Evolutionary conservation across 1,284 basidiomycete species (phyloP).

Genomic region (Hemileia vastatrix): DNA sequence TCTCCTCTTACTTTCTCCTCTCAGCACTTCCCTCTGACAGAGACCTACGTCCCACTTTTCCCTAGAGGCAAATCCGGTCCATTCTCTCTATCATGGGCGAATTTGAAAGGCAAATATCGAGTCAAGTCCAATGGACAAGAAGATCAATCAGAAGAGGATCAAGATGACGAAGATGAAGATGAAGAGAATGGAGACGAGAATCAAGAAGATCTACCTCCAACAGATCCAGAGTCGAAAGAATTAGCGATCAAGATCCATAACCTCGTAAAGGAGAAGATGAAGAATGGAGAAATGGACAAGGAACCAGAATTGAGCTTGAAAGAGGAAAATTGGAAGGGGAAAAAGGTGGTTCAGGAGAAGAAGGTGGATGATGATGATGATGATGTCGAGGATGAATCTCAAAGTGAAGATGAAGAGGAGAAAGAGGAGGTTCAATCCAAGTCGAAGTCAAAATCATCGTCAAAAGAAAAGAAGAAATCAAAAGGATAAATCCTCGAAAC

Average conservation of each 20-base stretch:
- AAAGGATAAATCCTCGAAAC: not conserved
- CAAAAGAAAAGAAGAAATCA: no score
- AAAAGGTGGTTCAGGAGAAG: not conserved
- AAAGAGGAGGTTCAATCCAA: not conserved
- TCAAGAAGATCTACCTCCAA: not conserved
- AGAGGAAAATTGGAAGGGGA: not conserved
- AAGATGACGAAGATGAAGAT: not conserved
- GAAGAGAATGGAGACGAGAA: no score
- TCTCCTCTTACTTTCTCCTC: not conserved
- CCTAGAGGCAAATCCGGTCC: not conserved
- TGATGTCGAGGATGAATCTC: not conserved
- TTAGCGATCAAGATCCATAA: not conserved
- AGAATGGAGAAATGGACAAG: not conserved
- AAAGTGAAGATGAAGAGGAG: not conserved
- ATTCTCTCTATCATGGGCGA: not conserved
- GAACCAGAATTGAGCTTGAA: not conserved
- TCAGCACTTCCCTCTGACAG: not conserved
- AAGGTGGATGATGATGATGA: not conserved
- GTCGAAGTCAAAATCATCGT: no score
- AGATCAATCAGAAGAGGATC: not conserved
- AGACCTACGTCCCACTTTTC: not conserved
- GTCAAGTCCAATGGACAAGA: not conserved
- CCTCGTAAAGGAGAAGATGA: not conserved
- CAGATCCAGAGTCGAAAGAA: not conserved
- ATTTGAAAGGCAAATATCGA: not conserved